These are phyloP conservation scores for Rubus parviflorus DNA, from an alignment of 306 rosid genomes.

Conservation along the genomic window DNA sequence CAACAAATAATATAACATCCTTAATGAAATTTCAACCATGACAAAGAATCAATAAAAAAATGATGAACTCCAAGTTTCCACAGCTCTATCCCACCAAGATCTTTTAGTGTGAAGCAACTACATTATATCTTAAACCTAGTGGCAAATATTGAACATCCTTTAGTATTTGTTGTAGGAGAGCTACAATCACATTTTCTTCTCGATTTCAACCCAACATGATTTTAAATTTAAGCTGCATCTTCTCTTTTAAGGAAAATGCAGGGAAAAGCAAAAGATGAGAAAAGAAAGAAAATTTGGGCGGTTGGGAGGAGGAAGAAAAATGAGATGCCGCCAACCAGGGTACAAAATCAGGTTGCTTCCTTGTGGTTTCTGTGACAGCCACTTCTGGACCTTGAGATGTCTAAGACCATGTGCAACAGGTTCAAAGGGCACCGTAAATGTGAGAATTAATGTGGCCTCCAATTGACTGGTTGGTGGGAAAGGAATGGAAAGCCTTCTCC, in stretches of 20 bases:
- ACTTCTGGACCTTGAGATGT: constrained; percentile 41
- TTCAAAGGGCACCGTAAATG: constrained; percentile 50
- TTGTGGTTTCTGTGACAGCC: constrained; percentile 49
- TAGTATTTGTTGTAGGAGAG: constrained; percentile 73
- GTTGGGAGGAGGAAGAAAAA: constrained; percentile 42
- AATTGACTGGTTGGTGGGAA: constrained; percentile 51
- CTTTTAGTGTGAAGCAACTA: constrained; percentile 45
- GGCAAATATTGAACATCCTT: constrained; percentile 89
- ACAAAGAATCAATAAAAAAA: constrained; percentile 86
- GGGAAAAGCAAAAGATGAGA: constrained; percentile 15
- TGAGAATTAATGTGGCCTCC: constrained; percentile 65
- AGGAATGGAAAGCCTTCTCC: constrained; percentile 54
- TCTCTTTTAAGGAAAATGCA: constrained; percentile 55
- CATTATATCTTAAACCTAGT: constrained; percentile 77
- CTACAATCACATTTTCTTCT: constrained; percentile 88
- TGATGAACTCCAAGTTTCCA: constrained; percentile 71
- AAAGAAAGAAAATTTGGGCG: constrained; percentile 23
- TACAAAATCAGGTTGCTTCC: constrained; percentile 67
- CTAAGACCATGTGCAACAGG: constrained; percentile 48
- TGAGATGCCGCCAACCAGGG: constrained; percentile 49
- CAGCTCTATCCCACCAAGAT: constrained; percentile 76
- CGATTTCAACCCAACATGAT: constrained; percentile 78
- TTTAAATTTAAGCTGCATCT: constrained; percentile 57
- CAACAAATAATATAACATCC: constrained; percentile 30
- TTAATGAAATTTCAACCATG: constrained; percentile 54